phyloP scores from a whole-genome alignment of 352 stramenopile species.

The Detonula confervacea region DNA sequence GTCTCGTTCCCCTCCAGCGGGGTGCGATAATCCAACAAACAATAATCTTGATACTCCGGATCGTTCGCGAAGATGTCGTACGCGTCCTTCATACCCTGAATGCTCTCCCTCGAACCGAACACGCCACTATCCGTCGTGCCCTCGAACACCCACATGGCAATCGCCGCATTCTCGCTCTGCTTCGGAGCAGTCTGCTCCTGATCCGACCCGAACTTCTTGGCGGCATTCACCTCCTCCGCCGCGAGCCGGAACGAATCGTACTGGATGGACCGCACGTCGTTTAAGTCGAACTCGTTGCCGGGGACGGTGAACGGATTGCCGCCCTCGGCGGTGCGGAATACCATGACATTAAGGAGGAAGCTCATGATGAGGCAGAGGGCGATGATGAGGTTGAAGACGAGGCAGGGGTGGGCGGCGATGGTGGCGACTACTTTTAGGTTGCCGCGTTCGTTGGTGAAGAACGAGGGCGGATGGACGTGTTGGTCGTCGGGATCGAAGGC shows the following conservation, averaged over 20 bases:
- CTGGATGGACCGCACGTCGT: constrained; percentile 51
- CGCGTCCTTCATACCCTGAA: constrained; percentile 55
- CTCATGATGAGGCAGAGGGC: constrained; percentile 28
- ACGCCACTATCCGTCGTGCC: constrained; percentile 17
- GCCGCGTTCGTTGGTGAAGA: constrained; percentile 57
- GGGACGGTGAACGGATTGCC: constrained; percentile 63
- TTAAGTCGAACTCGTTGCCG: constrained; percentile 53
- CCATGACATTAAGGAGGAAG: constrained; percentile 36
- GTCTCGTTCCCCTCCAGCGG: not conserved
- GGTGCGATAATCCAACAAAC: constrained; percentile 50
- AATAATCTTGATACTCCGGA: constrained; percentile 46
- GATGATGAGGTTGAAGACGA: constrained; percentile 58
- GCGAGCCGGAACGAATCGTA: constrained; percentile 61
- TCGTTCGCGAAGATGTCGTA: constrained; percentile 58
- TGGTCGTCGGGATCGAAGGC: too few species aligned
- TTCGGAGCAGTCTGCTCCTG: constrained; percentile 6
- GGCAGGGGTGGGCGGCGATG: constrained; percentile 48
- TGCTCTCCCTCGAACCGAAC: constrained; percentile 37
- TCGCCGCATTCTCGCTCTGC: constrained; percentile 29
- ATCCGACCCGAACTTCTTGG: not conserved
- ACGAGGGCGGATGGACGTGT: constrained; percentile 13
- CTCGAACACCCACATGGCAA: constrained; percentile 60
- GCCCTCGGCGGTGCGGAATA: constrained; percentile 44
- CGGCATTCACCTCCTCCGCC: constrained; percentile 34
- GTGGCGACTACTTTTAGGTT: constrained; percentile 67